Percentiles rank a stretch among this genome's conserved stretches.
phyloP scores from a whole-genome alignment of 768 basidiomycete species.

The Hericium rajendrae region DNA sequence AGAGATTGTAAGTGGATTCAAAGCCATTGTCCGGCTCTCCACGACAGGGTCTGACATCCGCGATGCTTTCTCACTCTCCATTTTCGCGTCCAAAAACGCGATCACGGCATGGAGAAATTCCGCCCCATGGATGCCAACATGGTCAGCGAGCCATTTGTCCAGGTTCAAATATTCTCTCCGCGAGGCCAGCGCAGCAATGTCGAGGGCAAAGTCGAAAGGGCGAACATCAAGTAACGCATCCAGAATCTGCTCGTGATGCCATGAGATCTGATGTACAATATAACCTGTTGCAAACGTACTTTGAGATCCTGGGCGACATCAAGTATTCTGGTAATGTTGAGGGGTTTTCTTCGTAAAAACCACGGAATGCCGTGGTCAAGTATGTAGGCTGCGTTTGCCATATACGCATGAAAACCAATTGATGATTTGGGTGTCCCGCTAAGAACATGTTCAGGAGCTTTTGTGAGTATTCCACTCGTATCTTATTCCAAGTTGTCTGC shows the following conservation, averaged over 20 bases:
- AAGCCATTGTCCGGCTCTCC: slow-evolving; percentile 74
- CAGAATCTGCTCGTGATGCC: slow-evolving; percentile 51
- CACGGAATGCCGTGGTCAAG: slow-evolving; percentile 79
- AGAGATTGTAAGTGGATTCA: slow-evolving; percentile 83
- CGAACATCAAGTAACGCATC: slow-evolving; percentile 87
- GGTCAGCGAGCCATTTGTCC: slow-evolving; percentile 93
- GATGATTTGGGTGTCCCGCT: slow-evolving; percentile 87
- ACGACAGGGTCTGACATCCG: slow-evolving; percentile 68
- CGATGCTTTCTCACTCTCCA: slow-evolving; percentile 76
- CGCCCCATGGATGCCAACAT: slow-evolving; percentile 69
- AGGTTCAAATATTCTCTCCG: slow-evolving; percentile 90
- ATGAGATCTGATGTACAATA: background rate
- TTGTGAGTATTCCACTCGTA: slow-evolving; percentile 79
- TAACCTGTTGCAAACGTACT: slow-evolving; percentile 31
- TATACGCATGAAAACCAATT: slow-evolving; percentile 93
- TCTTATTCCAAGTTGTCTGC: slow-evolving; percentile 82
- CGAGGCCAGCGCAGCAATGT: slow-evolving; percentile 89
- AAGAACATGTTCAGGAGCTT: slow-evolving; percentile 85
- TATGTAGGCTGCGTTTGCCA: slow-evolving; percentile 87
- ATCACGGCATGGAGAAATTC: slow-evolving; percentile 86
- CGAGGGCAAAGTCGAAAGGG: slow-evolving; percentile 83
- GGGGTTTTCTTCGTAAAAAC: slow-evolving; percentile 84
- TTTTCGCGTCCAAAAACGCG: slow-evolving; percentile 85
- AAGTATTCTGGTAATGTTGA: slow-evolving; percentile 89
- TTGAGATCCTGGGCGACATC: slow-evolving; percentile 95